Evolutionary conservation across 805 yeast genomes (phyloP).

Genomic region (Naumovozyma baii): DNA sequence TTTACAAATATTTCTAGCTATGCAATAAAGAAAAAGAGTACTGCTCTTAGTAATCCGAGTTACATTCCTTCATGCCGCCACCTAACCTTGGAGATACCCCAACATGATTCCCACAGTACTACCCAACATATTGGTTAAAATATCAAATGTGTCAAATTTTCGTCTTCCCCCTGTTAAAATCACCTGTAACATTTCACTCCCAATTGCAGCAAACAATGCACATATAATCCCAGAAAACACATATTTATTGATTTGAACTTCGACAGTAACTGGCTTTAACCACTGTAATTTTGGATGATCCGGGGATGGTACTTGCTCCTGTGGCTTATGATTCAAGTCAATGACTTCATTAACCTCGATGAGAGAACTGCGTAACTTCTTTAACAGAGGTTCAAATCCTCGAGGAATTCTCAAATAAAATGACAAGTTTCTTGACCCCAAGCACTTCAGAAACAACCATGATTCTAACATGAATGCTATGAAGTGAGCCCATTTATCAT

Average conservation of each 20-base stretch:
- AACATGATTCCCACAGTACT: constrained; percentile 14
- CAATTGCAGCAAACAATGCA: constrained; percentile 37
- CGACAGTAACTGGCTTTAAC: not conserved
- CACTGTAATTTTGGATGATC: too few species aligned
- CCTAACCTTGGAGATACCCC: constrained; percentile 5
- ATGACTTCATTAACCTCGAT: too few species aligned
- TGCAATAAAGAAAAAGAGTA: too few species aligned
- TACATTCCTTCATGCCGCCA: too few species aligned
- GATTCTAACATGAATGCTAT: constrained; percentile 39
- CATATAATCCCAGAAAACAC: constrained; percentile 34
- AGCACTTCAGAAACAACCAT: constrained; percentile 35
- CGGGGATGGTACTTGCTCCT: too few species aligned
- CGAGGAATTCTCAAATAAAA: not conserved
- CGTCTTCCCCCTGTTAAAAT: constrained; percentile 29
- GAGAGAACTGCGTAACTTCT: too few species aligned
- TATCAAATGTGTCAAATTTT: constrained; percentile 42
- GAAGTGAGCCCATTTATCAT: constrained; percentile 47
- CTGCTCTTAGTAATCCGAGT: too few species aligned
- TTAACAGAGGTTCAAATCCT: not conserved
- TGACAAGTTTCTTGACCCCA: not conserved
- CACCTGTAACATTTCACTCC: constrained; percentile 42
- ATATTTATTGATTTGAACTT: constrained; percentile 11
- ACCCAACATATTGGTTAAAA: constrained; percentile 31
- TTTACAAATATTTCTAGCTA: too few species aligned
- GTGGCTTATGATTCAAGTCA: too few species aligned